Conservation (phyloP, 495 filamentous ascomycete genomes). For the Bryoglossum gracile region DNA sequence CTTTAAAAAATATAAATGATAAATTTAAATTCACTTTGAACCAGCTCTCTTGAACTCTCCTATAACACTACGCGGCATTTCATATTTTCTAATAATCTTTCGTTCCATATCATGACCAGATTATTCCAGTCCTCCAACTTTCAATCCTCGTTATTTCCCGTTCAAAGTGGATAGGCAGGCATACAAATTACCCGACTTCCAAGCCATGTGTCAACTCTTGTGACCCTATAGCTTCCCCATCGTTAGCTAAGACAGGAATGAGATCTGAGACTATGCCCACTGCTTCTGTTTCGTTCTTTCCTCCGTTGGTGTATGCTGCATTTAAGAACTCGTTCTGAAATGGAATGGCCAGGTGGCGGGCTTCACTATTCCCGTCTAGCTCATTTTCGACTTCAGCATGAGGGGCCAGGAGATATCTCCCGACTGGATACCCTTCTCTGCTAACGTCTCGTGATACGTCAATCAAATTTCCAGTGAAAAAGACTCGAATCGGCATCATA, state of each 20-base stretch:
- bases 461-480: neutral
- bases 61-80: conserved; percentile 16
- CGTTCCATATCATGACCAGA: conserved; percentile 3
- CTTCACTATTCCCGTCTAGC: neutral
- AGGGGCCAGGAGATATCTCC: neutral
- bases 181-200: conserved; percentile 30
- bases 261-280: conserved; percentile 32
- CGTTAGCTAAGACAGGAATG: conserved; percentile 28
- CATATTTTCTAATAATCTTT: neutral
- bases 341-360: conserved; percentile 14
- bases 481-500: neutral
- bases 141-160: conserved; percentile 23
- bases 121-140: conserved; percentile 27
- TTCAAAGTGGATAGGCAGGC: conserved; percentile 31
- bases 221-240: conserved; percentile 29
- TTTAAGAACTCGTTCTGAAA: conserved; percentile 20
- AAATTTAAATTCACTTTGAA: too few relatives aligned
- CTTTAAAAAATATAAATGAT: too few relatives aligned
- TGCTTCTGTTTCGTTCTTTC: conserved; percentile 14
- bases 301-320: conserved; percentile 2
- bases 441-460: neutral
- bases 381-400: neutral
- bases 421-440: neutral
- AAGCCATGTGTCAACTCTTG: conserved; percentile 31
- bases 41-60: conserved; percentile 12